phyloP scores from a whole-genome alignment of 2,329 filamentous ascomycete genomes.

The Verticillium nubilum region DNA sequence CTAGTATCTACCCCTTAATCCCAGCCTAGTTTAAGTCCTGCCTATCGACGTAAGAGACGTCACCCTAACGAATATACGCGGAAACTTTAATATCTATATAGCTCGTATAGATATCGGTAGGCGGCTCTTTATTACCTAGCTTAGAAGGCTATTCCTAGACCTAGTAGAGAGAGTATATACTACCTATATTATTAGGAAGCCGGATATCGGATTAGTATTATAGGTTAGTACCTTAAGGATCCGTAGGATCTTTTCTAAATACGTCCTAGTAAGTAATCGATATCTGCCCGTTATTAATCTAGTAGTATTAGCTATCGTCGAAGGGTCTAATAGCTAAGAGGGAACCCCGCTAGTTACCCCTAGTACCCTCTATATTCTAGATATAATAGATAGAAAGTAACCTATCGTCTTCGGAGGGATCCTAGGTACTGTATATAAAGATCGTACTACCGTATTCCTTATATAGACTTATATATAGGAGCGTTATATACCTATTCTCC shows the following conservation, averaged over 20 bases:
- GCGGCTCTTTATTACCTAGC: constrained; percentile 25
- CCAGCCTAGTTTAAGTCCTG: not conserved
- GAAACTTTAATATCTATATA: constrained; percentile 9
- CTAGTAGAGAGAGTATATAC: constrained; percentile 83
- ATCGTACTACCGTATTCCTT: constrained; percentile 65
- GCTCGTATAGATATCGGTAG: constrained; percentile 32
- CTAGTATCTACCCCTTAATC: not conserved
- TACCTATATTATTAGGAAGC: constrained; percentile 62
- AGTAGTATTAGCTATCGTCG: constrained; percentile 87
- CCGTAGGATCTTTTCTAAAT: constrained; percentile 44
- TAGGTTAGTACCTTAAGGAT: constrained; percentile 52
- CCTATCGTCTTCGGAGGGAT: constrained; percentile 46
- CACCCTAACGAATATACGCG: not conserved
- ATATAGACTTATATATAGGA: constrained; percentile 42
- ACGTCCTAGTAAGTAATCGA: constrained; percentile 52
- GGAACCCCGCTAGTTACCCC: constrained; percentile 70
- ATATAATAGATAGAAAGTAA: constrained; percentile 61
- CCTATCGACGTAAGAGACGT: not conserved
- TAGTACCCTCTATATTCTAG: constrained; percentile 77
- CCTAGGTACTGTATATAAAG: constrained; percentile 65
- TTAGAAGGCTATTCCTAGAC: constrained; percentile 80
- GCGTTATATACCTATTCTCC: constrained; percentile 72
- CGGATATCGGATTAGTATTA: constrained; percentile 78
- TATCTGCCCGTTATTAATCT: constrained; percentile 58
- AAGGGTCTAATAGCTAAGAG: constrained; percentile 75